phyloP scores from a whole-genome alignment of 306 rosid genomes.

The Hippophae tibetana region DNA sequence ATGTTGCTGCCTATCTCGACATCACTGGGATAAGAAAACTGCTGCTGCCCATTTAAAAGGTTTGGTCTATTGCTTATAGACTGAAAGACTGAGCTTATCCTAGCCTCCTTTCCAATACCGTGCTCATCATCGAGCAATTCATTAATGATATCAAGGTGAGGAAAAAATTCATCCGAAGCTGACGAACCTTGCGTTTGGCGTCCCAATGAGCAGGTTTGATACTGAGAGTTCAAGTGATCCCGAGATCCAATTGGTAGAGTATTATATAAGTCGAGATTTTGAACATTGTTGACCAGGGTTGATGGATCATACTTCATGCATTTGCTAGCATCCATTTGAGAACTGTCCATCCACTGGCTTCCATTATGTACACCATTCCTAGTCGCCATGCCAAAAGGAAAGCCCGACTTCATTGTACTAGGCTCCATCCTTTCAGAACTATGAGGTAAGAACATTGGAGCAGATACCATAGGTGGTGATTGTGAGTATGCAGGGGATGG shows the following conservation, averaged over 20 bases:
- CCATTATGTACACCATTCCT: slow-evolving; percentile 55
- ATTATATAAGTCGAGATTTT: slow-evolving; percentile 49
- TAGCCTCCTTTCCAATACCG: slow-evolving; percentile 29
- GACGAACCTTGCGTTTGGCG: slow-evolving; percentile 58
- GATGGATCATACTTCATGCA: slow-evolving; percentile 43
- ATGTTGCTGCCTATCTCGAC: slow-evolving; percentile 37
- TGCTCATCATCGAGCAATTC: slow-evolving; percentile 88
- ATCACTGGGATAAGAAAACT: slow-evolving; percentile 67
- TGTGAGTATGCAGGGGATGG: slow-evolving; percentile 50
- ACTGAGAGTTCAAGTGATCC: slow-evolving; percentile 37
- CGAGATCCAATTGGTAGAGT: slow-evolving; percentile 38
- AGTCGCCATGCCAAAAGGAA: slow-evolving; percentile 39
- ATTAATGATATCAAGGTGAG: slow-evolving; percentile 93
- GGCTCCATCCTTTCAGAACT: slow-evolving; percentile 55
- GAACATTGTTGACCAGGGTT: slow-evolving; percentile 39
- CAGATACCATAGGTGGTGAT: slow-evolving; percentile 51
- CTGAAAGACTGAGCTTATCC: slow-evolving; percentile 31
- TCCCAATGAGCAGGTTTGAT: slow-evolving; percentile 55
- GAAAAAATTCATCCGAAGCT: slow-evolving; percentile 63
- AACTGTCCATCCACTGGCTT: slow-evolving; percentile 56
- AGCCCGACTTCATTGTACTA: slow-evolving; percentile 36
- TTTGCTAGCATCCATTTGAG: slow-evolving; percentile 48
- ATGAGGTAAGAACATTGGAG: slow-evolving; percentile 50
- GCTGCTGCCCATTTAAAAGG: slow-evolving; percentile 65
- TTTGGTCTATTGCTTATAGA: slow-evolving; percentile 40